A percentile compares a stretch with the other conserved stretches of the same genome.
phyloP scores from a whole-genome alignment of 2,329 filamentous ascomycete species.

The Aspergillus ochraceus region DNA sequence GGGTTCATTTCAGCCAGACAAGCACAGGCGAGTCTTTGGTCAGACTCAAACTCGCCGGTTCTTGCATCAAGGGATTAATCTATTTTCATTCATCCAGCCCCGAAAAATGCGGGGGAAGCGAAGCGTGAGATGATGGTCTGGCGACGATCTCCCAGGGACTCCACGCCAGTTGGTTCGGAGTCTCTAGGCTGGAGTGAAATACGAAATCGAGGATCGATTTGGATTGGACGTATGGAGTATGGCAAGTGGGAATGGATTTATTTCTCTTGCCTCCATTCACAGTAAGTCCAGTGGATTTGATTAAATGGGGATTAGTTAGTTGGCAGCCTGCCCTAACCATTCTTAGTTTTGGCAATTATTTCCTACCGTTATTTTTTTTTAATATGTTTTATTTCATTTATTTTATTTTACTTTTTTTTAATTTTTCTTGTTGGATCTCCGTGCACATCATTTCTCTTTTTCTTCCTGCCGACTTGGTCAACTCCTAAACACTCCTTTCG shows the following conservation, averaged over 20 bases:
- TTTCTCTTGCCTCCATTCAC: background rate
- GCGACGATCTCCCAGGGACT: slow-evolving; percentile 16
- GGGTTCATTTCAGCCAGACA: background rate
- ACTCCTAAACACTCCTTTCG: slow-evolving; percentile 13
- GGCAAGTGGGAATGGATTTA: background rate
- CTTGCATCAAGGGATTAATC: background rate
- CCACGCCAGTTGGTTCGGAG: background rate
- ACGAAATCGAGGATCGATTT: background rate
- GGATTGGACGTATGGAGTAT: background rate
- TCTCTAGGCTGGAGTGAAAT: background rate
- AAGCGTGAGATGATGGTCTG: background rate
- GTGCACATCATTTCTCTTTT: slow-evolving; percentile 10
- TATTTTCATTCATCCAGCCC: background rate
- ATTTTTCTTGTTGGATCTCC: background rate
- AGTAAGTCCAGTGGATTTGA: background rate
- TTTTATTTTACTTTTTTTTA: background rate
- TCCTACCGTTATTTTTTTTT: background rate
- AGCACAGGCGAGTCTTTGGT: background rate
- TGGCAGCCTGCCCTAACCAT: background rate
- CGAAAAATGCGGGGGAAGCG: slow-evolving; percentile 7
- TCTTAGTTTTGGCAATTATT: background rate
- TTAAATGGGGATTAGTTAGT: background rate
- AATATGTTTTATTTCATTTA: background rate
- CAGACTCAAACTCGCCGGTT: background rate
- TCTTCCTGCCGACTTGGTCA: slow-evolving; percentile 3